Evolutionary conservation across 2,329 filamentous ascomycete genomes (phyloP).

Genomic region (Alternaria sp.): DNA sequence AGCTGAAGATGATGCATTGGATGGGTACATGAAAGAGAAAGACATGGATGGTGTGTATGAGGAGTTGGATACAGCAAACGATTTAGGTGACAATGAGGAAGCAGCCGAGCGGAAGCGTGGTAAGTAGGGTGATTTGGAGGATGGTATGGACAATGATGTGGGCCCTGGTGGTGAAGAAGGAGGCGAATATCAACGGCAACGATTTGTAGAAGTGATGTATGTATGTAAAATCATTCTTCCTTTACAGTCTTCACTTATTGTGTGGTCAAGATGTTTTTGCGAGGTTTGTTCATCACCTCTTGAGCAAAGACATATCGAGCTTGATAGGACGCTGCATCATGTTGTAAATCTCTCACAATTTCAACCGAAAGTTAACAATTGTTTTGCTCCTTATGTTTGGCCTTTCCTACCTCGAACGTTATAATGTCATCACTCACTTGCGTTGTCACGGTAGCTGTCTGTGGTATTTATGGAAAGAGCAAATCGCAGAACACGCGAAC

Average conservation of each 20-base stretch:
- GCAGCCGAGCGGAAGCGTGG: neutral
- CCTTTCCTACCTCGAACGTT: neutral
- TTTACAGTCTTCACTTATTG: neutral
- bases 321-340: neutral
- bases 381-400: neutral
- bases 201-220: neutral
- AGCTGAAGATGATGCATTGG: neutral
- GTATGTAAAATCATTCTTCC: neutral
- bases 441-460: neutral
- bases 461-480: neutral
- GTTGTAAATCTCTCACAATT: neutral
- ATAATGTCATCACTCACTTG: neutral
- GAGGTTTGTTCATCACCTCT: rapidly evolving
- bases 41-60: too few species aligned
- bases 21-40: neutral
- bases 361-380: too few species aligned
- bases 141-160: neutral
- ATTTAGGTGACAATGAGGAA: neutral
- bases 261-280: neutral
- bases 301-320: neutral
- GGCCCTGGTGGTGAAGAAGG: neutral
- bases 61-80: neutral
- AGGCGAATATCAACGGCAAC: neutral
- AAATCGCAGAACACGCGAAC: neutral
- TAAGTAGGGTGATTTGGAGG: too few species aligned